These are phyloP conservation scores for Kregervanrija fluxuum DNA, from an alignment of 805 yeast species.

Conservation along the genomic window DNA sequence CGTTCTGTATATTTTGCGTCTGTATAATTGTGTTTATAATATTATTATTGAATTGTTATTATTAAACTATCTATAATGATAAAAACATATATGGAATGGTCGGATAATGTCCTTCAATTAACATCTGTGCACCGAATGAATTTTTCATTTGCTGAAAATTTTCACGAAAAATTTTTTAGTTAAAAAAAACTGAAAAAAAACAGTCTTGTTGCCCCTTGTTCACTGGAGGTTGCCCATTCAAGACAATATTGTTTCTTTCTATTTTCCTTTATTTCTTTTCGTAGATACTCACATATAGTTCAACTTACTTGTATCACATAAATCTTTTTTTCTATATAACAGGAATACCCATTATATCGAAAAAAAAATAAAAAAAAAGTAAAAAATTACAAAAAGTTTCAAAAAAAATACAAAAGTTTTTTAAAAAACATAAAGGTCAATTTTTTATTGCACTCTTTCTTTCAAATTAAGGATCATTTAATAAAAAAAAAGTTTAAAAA, in stretches of 20 bases:
- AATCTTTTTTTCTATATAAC: slow-evolving; percentile 2
- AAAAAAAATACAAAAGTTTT: background rate
- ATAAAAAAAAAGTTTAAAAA: slow-evolving; percentile 14
- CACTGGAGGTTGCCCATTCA: too few species aligned
- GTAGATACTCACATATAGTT: slow-evolving; percentile 3
- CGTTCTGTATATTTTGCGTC: too few species aligned
- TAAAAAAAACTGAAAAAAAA: too few species aligned
- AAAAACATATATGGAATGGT: too few species aligned
- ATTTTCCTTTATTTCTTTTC: slow-evolving; percentile 7
- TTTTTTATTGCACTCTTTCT: slow-evolving; percentile 7
- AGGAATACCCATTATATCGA: background rate
- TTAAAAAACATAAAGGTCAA: slow-evolving; percentile 1
- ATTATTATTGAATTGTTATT: too few species aligned
- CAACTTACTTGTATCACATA: background rate
- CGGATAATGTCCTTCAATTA: too few species aligned
- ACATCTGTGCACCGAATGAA: too few species aligned
- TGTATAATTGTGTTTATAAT: too few species aligned
- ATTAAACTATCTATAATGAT: too few species aligned
- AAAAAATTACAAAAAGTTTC: slow-evolving; percentile 4
- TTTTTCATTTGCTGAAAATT: too few species aligned
- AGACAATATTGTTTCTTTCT: slow-evolving; percentile 2
- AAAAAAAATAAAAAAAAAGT: slow-evolving; percentile 11
- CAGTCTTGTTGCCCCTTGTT: too few species aligned
- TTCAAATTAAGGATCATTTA: background rate
- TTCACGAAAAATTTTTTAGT: too few species aligned